Base-by-base conservation (phyloP, 345 rosid genomes). In the Microthlaspi erraticum region DNA sequence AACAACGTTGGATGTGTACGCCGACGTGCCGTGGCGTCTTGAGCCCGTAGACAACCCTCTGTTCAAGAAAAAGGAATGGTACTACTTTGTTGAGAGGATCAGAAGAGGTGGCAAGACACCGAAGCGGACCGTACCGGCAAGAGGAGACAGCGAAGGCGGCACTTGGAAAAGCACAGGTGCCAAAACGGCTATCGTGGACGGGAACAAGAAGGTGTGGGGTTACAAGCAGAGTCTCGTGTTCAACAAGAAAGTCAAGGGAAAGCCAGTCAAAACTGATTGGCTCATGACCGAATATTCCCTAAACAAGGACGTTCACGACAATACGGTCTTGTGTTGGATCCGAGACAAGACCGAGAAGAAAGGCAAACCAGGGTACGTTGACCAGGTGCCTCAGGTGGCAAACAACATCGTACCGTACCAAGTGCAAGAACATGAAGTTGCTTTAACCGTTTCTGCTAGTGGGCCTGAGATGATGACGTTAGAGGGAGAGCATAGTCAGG, bases 1-100 rank as follows among this genome's bases (percentile, higher is more conserved):
- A 41, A 66, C 61, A 66, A 41, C 51, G 29, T 26, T 52, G 61
- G 52, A 66, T n/a, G 2, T 66, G 17, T 53, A 66, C 61, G 12
- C 29, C 4, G 61, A 54, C 32, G 52, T 53, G 4, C 61, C 61
- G 4, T 66, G 71, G 71, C 61, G 26, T 52, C 71, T 52, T 26
- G 17, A 43, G 29, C 60, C 53, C 41, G 61, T 66, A 32, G 13
- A n/a, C 0, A 41, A 66, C 45, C 16, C 34, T 14, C 41, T 39
- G 39, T 53, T 66, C 61, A 12, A 42, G 0, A 16, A 32, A 1
- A 42, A 43, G 3, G 18, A 39, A 10, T 66, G 71, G 61, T 66
- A 52, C 71, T 53, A 66, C 60, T 53, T 52, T 39, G 46, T 32
- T 66, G 49, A 26, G 5, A 50, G 36, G 26, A 20, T 1, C 16